Evolutionary conservation across 306 rosid species (phyloP), one percentile per base, ranked within the genome.

Genomic region (Gastrolobium villosum): DNA sequence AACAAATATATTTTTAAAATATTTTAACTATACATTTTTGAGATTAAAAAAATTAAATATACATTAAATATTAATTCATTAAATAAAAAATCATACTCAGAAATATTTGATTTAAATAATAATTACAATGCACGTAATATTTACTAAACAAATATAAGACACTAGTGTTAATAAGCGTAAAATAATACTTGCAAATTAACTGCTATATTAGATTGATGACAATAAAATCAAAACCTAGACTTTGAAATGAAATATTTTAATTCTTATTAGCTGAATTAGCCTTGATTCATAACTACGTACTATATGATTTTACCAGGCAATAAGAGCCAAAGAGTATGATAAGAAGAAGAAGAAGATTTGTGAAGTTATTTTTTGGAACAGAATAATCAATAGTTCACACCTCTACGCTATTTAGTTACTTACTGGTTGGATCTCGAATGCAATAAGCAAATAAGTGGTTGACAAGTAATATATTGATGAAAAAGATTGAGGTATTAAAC

Each of bases 351-450:
- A 49, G 26, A 20, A 49, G 32, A 48, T 7, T 31, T 48, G 10
- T 7, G 11, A 14, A 69, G 60, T 68, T 34, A 57, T 11, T 30
- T 65, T 11, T 30, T 65, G 1, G 44, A 31, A 68, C 3, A 5
- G 34, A 50, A 5, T 45, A 10, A 45, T 11, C 14, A 0, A 4
- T 14, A 70, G 20, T 49, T 35, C 15, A 70, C 39, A 9, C 48
- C 28, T 10, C 72, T 13, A 44, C 54, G 7, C 13, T 46, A 68
- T 71, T 52, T 37, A 15, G 66, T 56, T 53, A 53, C 9, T 53
- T 40, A 40, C 26, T 40, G 30, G 67, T 56, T 72, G 66, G 77
- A 41, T 43, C 15, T 13, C 56, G 67, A 72, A 56, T 56, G 43
- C 43, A 6, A 43, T 34, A 32, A 56, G 1, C 35, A 50, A 55